Conservation (phyloP, 1,284 basidiomycete species). For the Fistulina hepatica region DNA sequence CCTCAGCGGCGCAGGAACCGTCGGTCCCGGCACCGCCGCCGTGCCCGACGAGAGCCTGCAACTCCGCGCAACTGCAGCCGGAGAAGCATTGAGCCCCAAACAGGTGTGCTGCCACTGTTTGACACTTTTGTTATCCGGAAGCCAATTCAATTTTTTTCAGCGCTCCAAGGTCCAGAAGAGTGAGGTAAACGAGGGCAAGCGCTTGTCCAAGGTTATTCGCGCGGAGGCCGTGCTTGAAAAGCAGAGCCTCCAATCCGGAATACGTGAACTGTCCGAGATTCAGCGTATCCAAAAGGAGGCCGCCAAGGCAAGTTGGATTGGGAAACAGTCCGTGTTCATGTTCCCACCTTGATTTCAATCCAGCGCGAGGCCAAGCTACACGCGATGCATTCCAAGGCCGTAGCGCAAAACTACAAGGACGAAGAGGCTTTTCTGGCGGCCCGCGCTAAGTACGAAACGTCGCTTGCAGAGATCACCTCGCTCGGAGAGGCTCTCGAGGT, state of each 20-base stretch:
- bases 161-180: too few relatives aligned
- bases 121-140: neutral
- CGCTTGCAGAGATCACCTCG: constrained; percentile 32
- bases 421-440: constrained; percentile 38
- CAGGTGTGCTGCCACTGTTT: constrained; percentile 27
- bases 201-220: constrained; percentile 41
- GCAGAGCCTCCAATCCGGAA: constrained; percentile 32
- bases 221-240: constrained; percentile 43
- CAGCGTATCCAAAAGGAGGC: constrained; percentile 42
- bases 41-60: constrained; percentile 28
- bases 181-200: constrained; percentile 37
- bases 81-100: constrained; percentile 32
- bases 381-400: constrained; percentile 30
- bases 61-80: constrained; percentile 28
- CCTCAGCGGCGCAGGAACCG: constrained; percentile 37
- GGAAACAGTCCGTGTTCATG: neutral
- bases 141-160: constrained; percentile 19
- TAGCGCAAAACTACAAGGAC: constrained; percentile 34
- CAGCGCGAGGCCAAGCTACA: constrained; percentile 40
- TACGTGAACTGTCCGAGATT: constrained; percentile 40
- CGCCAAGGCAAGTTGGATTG: constrained; percentile 32
- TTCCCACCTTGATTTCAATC: neutral
- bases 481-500: constrained; percentile 34
- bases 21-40: constrained; percentile 27
- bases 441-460: constrained; percentile 35